phyloP scores from a whole-genome alignment of 768 basidiomycete genomes.

The Kwoniella sp. region DNA sequence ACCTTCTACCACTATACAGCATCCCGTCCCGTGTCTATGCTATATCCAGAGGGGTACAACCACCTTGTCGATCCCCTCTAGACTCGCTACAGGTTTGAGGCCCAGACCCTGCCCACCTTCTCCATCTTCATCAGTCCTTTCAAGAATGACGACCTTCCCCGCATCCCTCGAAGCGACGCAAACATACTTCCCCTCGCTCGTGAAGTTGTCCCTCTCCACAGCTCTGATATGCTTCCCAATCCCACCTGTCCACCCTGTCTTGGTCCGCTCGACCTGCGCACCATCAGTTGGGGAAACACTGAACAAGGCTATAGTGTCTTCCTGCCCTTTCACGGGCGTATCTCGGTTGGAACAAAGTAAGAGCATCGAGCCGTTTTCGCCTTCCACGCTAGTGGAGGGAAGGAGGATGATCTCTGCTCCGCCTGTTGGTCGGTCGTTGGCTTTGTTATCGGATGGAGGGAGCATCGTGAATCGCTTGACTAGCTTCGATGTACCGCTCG shows the following conservation, averaged over 20 bases:
- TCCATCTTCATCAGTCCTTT: conserved; percentile 21
- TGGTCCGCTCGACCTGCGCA: conserved; percentile 11
- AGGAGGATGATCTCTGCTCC: conserved; percentile 35
- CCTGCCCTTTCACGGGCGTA: conserved; percentile 22
- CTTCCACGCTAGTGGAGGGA: conserved; percentile 14
- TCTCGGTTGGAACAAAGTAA: conserved; percentile 38
- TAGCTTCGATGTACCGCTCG: conserved; percentile 9
- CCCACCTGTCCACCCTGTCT: conserved; percentile 16
- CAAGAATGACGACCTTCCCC: conserved; percentile 29
- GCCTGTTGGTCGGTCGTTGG: conserved; percentile 9
- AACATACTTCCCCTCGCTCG: conserved; percentile 21
- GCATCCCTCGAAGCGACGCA: conserved; percentile 29
- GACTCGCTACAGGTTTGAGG: conserved; percentile 30
- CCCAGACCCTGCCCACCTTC: conserved; percentile 2
- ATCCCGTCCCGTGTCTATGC: not conserved
- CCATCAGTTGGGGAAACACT: conserved; percentile 25
- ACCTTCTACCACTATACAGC: too few relatives aligned
- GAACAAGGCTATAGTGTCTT: conserved; percentile 36
- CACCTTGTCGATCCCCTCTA: conserved; percentile 22
- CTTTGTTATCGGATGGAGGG: conserved; percentile 22
- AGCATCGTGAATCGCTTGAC: conserved; percentile 30
- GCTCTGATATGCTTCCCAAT: conserved; percentile 31
- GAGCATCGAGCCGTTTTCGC: conserved; percentile 10
- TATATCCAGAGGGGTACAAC: conserved; percentile 36
- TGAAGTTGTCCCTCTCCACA: conserved; percentile 16